Evolutionary conservation across 1,284 basidiomycete genomes (phyloP).

Genomic region (Boletus sp.): DNA sequence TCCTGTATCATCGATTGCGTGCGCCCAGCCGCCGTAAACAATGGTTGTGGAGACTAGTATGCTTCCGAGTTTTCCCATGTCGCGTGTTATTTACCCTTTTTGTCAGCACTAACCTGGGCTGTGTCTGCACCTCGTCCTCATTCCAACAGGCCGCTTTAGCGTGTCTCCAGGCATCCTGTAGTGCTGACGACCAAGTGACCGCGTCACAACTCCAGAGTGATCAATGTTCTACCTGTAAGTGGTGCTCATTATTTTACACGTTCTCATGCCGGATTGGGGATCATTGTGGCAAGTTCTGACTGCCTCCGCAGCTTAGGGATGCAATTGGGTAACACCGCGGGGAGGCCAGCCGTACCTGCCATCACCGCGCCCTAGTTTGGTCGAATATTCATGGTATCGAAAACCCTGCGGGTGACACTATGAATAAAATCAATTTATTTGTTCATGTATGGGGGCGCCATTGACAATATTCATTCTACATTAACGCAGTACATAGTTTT

Average conservation of each 20-base stretch:
- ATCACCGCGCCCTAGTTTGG: too few relatives aligned
- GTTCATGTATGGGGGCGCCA: background rate
- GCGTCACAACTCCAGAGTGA: constrained; percentile 10
- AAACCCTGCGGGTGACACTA: background rate
- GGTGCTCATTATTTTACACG: fast-evolving
- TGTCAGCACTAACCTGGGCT: constrained; percentile 20
- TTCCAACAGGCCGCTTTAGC: constrained; percentile 19
- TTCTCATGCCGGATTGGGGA: background rate
- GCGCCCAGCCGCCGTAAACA: background rate
- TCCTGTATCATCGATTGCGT: constrained; percentile 17
- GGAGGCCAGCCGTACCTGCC: background rate
- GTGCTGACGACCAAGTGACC: background rate
- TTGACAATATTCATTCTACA: too few relatives aligned
- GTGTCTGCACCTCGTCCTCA: constrained; percentile 21
- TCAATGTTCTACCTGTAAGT: constrained; percentile 19
- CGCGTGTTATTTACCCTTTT: background rate
- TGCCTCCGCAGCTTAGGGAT: background rate
- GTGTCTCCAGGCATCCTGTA: constrained; percentile 23
- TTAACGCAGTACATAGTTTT: background rate
- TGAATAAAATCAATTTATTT: background rate
- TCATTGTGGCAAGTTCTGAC: background rate
- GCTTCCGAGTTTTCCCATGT: background rate
- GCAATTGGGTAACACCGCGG: background rate
- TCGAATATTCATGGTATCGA: background rate
- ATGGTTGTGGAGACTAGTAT: constrained; percentile 19